Percentiles rank a stretch among this genome's conserved stretches.
These are phyloP conservation scores for Globisporangium cylindrosporum DNA, from an alignment of 352 stramenopile species.

Conservation along the genomic window DNA sequence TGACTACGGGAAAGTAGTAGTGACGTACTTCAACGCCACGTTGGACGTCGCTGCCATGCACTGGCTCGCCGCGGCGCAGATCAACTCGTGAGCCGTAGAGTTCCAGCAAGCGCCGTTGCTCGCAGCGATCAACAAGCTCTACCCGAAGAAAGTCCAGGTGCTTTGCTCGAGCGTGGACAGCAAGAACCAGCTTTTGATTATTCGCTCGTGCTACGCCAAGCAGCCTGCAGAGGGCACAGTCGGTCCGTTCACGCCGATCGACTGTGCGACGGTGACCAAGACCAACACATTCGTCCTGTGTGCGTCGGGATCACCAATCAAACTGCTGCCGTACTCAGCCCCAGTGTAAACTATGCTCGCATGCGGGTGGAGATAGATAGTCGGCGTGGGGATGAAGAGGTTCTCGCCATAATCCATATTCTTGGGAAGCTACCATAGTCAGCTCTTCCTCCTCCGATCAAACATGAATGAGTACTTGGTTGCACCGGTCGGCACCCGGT, in stretches of 20 bases:
- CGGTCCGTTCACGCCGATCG: slow-evolving; percentile 42
- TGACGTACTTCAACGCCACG: slow-evolving; percentile 19
- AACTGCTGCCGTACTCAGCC: slow-evolving; percentile 40
- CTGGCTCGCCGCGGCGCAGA: slow-evolving; percentile 10
- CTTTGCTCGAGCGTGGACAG: slow-evolving; percentile 19
- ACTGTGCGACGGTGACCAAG: slow-evolving; percentile 38
- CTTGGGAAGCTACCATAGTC: background rate
- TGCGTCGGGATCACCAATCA: slow-evolving; percentile 34
- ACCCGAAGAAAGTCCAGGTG: slow-evolving; percentile 19
- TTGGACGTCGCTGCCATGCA: slow-evolving; percentile 3
- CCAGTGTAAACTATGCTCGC: slow-evolving; percentile 4
- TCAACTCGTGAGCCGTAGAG: slow-evolving; percentile 16
- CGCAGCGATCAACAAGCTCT: slow-evolving; percentile 10
- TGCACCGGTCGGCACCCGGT: too few species aligned
- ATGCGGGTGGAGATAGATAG: background rate
- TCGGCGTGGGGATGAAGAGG: slow-evolving; percentile 22
- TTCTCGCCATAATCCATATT: background rate
- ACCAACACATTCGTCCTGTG: slow-evolving; percentile 50
- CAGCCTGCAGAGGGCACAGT: slow-evolving; percentile 23
- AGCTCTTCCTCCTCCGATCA: background rate
- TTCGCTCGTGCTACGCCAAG: slow-evolving; percentile 27
- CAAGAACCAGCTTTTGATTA: slow-evolving; percentile 17
- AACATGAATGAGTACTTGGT: background rate
- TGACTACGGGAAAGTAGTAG: slow-evolving; percentile 9
- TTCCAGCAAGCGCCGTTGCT: slow-evolving; percentile 2